Evolutionary conservation across 1,284 basidiomycete species (phyloP).

Genomic region (Xerocomus amazonicus): DNA sequence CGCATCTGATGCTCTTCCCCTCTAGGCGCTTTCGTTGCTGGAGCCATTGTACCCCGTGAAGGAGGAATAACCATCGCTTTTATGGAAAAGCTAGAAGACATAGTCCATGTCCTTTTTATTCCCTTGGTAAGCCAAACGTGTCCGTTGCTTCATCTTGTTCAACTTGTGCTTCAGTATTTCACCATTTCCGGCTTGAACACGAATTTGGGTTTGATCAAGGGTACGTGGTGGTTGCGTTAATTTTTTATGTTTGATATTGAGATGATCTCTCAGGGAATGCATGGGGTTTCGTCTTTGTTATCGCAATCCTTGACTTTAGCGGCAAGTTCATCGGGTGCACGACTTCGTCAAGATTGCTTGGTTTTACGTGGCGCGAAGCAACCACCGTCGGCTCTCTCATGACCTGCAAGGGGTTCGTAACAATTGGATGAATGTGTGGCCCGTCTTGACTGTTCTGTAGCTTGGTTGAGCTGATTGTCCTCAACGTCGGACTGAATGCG

Average conservation of each 20-base stretch:
- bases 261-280: slow-evolving; percentile 65
- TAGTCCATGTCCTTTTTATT: slow-evolving; percentile 78
- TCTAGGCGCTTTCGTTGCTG: slow-evolving; percentile 80
- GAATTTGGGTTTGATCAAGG: slow-evolving; percentile 81
- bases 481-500: slow-evolving; percentile 88
- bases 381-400: slow-evolving; percentile 88
- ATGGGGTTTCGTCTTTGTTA: slow-evolving; percentile 87
- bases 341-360: slow-evolving; percentile 62
- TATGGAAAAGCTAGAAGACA: slow-evolving; percentile 82
- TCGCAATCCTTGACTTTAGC: slow-evolving; percentile 77
- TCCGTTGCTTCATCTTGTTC: not conserved
- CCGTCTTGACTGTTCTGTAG: slow-evolving; percentile 34
- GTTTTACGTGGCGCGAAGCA: slow-evolving; percentile 79
- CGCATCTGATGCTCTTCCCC: slow-evolving; percentile 32
- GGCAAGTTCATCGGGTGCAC: slow-evolving; percentile 82
- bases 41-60: slow-evolving; percentile 89
- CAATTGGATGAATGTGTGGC: not conserved
- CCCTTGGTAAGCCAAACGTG: slow-evolving; percentile 60
- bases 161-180: slow-evolving; percentile 61
- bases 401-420: slow-evolving; percentile 86
- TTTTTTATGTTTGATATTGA: slow-evolving; percentile 35
- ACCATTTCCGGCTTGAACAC: slow-evolving; percentile 86
- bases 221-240: slow-evolving; percentile 29
- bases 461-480: slow-evolving; percentile 87
- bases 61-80: slow-evolving; percentile 79